These are phyloP conservation scores for Kwoniella botswanensis DNA, from an alignment of 768 basidiomycete genomes.

Conservation along the genomic window DNA sequence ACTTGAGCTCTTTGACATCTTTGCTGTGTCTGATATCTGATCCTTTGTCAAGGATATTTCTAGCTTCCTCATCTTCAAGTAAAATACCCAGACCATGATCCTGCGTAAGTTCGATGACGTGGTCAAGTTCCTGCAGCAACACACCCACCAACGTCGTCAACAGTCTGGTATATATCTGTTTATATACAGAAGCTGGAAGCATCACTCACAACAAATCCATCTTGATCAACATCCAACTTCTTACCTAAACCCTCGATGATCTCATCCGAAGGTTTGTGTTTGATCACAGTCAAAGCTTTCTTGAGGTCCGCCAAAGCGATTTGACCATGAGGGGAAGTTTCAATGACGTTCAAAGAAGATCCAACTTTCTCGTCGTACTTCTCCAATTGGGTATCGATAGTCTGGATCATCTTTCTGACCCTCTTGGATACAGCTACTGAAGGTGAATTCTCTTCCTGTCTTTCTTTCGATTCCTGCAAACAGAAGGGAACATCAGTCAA, in stretches of 20 bases:
- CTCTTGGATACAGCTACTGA: slow-evolving; percentile 86
- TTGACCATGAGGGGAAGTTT: slow-evolving; percentile 65
- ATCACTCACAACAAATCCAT: slow-evolving; percentile 80
- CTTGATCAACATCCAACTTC: slow-evolving; percentile 94
- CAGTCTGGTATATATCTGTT: too few species aligned
- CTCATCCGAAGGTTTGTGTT: slow-evolving; percentile 88
- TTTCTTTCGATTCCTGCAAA: slow-evolving; percentile 56
- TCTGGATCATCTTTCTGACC: slow-evolving; percentile 91
- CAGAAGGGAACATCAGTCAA: slow-evolving; percentile 1
- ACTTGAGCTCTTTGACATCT: slow-evolving; percentile 74
- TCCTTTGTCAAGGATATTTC: slow-evolving; percentile 69
- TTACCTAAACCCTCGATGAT: slow-evolving; percentile 83
- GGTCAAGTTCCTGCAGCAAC: slow-evolving; percentile 67
- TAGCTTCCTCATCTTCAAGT: slow-evolving; percentile 76
- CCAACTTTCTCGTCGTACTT: slow-evolving; percentile 80
- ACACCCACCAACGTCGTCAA: not conserved
- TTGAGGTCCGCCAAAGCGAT: slow-evolving; percentile 87
- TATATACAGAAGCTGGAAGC: too few species aligned
- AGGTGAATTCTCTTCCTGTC: slow-evolving; percentile 58
- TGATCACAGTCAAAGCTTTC: slow-evolving; percentile 89
- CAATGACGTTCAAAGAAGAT: slow-evolving; percentile 58
- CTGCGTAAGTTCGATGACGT: slow-evolving; percentile 84
- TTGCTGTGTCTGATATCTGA: slow-evolving; percentile 59
- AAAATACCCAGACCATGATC: slow-evolving; percentile 87
- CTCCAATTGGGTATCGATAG: slow-evolving; percentile 88